phyloP scores from a whole-genome alignment of 164 flowering plant species.

The Brasenia schreberi region DNA sequence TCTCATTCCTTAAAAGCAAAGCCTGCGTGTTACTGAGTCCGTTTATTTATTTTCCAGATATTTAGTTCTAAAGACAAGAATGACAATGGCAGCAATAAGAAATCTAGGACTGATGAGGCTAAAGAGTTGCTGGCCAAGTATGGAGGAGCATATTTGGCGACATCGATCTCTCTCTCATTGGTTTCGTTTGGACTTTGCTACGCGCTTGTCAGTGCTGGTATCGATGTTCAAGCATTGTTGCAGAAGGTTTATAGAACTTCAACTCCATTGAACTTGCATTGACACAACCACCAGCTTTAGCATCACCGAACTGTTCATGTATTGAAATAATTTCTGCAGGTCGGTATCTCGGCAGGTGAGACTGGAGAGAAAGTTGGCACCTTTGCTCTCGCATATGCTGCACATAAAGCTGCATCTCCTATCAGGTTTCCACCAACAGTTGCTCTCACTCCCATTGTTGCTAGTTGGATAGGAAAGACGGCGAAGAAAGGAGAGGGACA shows the following conservation, averaged over 20 bases:
- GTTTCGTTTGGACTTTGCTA: constrained; percentile 86
- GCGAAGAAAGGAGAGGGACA: constrained; percentile 27
- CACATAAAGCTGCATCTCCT: constrained; percentile 98
- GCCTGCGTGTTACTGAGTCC: not conserved
- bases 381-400: constrained; percentile 95
- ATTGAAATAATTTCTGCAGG: constrained; percentile 19
- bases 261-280: no score
- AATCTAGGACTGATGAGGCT: constrained; percentile 78
- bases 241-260: constrained; percentile 40
- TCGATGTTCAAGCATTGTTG: constrained; percentile 75
- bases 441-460: constrained; percentile 89
- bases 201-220: constrained; percentile 57
- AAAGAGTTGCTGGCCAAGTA: constrained; percentile 84
- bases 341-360: constrained; percentile 64
- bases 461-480: constrained; percentile 85
- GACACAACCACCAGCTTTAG: no score
- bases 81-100: constrained; percentile 23
- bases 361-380: constrained; percentile 90
- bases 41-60: constrained; percentile 34
- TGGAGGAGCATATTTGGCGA: constrained; percentile 94
- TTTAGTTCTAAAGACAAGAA: constrained; percentile 67
- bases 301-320: not conserved
- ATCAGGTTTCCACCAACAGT: constrained; percentile 97
- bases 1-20: not conserved
- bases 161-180: constrained; percentile 84